Percentiles rank a stretch among this genome's conserved stretches.
These are phyloP conservation scores for Ananas comosus DNA, from an alignment of 176 grass and related monocot genomes.

Conservation along the genomic window DNA sequence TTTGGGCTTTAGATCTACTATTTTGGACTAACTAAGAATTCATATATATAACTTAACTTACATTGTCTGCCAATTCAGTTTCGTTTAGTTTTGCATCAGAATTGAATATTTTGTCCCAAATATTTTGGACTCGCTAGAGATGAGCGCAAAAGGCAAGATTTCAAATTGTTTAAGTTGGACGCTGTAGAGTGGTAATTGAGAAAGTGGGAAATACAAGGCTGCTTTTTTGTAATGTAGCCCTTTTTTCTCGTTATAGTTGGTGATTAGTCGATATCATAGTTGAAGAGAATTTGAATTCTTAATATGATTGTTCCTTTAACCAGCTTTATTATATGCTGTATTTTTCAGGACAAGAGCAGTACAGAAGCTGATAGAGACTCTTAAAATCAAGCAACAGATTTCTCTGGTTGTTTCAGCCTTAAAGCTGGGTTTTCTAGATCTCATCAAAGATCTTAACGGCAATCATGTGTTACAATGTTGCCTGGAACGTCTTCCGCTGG, in stretches of 20 bases:
- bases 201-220: too few relatives aligned
- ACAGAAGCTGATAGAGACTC: conserved; percentile 85
- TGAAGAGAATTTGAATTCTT: neutral
- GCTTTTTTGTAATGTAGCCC: too few relatives aligned
- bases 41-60: neutral
- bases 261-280: neutral
- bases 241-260: neutral
- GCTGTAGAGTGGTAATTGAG: too few relatives aligned
- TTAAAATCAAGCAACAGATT: conserved; percentile 42
- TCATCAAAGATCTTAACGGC: conserved; percentile 84
- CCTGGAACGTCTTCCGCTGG: conserved; percentile 47
- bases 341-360: conserved; percentile 80
- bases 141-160: too few relatives aligned
- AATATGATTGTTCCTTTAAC: neutral
- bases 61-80: neutral
- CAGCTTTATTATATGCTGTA: neutral
- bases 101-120: too few relatives aligned
- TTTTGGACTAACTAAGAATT: too few relatives aligned
- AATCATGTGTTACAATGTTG: conserved; percentile 86
- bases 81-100: too few relatives aligned
- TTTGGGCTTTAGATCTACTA: too few relatives aligned
- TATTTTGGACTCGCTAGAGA: too few relatives aligned
- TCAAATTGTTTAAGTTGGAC: too few relatives aligned
- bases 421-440: conserved; percentile 41
- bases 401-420: conserved; percentile 45